Evolutionary conservation across 2,329 filamentous ascomycete species (phyloP), one percentile per base, ranked within the genome.

Genomic region (Exophiala sp.): DNA sequence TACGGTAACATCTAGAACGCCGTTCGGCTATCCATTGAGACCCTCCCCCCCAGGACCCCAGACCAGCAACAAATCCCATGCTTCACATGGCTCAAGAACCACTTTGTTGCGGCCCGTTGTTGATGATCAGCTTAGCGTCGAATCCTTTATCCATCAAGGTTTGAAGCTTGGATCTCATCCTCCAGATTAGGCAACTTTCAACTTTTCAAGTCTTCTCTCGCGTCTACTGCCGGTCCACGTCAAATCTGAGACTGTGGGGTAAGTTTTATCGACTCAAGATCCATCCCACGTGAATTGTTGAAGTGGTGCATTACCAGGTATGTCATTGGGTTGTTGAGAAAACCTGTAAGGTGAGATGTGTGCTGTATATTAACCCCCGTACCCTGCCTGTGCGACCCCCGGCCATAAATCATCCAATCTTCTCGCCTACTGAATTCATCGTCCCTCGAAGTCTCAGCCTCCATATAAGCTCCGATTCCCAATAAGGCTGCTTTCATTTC

Each of bases 171-270:
- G 32, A 41, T 36, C 44, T 48, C 46, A 58, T 52, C 52, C 24
- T 58, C 55, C 55, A 38, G 39, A 58, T 55, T 14, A 24, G 42
- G 55, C 46, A 58, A 58, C 52, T 58, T 55, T 35, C 45, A 32
- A 50, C 14, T 20, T 38, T 12, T 52, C 20, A 20, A 41, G 18
- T 33, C 34, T 21, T 14, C 34, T 29, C 41, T 24, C 38, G 40
- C 29, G 46, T 24, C 32, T 35, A 32, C 21, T 32, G 6, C 18
- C 41, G 29, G 35, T 35, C 38, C 40, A 45, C 33, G 36, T 41
- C 40, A 51, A 45, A 46, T 16, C 29, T 21, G 6, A 20, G 5
- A 11, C n/a, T 35, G 43, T 46, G 29, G 48, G 33, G 48, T 38
- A 35, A 24, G 33, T 34, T 29, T 35, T 42, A 29, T 29, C 24